A percentile compares a stretch with the other conserved stretches of the same genome.
These are phyloP conservation scores for Asclepias syriaca DNA, from an alignment of 257 asterid species.

Conservation along the genomic window DNA sequence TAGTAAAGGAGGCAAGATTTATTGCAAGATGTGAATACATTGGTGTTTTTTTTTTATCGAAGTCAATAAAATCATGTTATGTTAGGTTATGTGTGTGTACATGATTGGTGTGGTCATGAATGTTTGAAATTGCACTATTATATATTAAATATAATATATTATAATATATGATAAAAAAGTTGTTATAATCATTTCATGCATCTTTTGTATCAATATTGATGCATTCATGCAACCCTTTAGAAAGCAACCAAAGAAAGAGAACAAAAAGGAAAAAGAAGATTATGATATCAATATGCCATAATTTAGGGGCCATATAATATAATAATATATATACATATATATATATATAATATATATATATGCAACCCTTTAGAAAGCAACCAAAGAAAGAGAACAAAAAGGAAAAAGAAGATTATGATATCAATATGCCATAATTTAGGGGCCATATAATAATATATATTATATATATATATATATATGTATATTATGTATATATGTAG, in stretches of 20 bases:
- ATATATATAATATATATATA: too few relatives aligned
- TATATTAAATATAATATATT: too few relatives aligned
- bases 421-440: conserved; percentile 24
- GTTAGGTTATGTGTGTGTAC: neutral
- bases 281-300: conserved; percentile 20
- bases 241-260: conserved; percentile 35
- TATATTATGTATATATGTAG: neutral
- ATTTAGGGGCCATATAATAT: conserved; percentile 25
- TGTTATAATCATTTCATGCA: neutral
- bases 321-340: too few relatives aligned
- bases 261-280: conserved; percentile 26
- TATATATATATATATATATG: too few relatives aligned
- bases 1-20: neutral
- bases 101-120: conserved; percentile 4
- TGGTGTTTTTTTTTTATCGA: neutral
- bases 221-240: conserved; percentile 20
- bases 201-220: conserved; percentile 1
- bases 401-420: conserved; percentile 16
- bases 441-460: too few relatives aligned
- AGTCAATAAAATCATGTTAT: neutral
- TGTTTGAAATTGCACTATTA: conserved; percentile 10
- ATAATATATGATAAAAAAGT: neutral
- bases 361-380: conserved; percentile 28
- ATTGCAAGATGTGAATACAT: too few relatives aligned
- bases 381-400: conserved; percentile 35